A percentile compares a stretch with the other conserved stretches of the same genome.
These are phyloP conservation scores for Talaromyces pinophilus DNA, from an alignment of 2,329 filamentous ascomycete genomes.

Conservation along the genomic window DNA sequence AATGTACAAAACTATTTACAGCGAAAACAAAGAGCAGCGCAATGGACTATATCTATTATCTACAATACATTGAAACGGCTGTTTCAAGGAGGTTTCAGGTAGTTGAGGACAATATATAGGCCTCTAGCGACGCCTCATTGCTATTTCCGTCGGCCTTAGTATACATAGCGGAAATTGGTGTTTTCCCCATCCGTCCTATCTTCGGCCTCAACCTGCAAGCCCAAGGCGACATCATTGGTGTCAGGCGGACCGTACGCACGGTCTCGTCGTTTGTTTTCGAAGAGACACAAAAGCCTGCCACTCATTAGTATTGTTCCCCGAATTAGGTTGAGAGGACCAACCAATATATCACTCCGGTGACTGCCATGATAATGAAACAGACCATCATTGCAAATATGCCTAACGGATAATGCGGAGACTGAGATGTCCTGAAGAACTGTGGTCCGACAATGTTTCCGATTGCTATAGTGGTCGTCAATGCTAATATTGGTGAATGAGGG, in stretches of 20 bases:
- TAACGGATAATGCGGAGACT: conserved; percentile 3
- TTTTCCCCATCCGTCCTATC: conserved; percentile 6
- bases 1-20: background rate
- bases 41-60: background rate
- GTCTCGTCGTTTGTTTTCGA: conserved; percentile 5
- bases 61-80: background rate
- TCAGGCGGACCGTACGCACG: background rate
- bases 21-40: background rate
- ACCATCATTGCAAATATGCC: conserved; percentile 13
- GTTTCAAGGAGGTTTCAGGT: background rate
- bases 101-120: background rate
- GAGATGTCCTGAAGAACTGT: conserved; percentile 2
- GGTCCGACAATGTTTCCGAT: conserved; percentile 9
- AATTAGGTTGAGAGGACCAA: background rate
- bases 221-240: background rate
- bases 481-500: background rate
- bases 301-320: background rate
- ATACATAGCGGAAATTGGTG: conserved; percentile 7
- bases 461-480: background rate
- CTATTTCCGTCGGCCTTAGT: background rate
- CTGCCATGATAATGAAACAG: conserved; percentile 7
- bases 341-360: conserved; percentile 5
- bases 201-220: conserved; percentile 6
- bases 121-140: background rate
- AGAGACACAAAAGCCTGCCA: conserved; percentile 4